phyloP scores from a whole-genome alignment of 1,284 basidiomycete species.

The Cutaneotrichosporon dermatis region DNA sequence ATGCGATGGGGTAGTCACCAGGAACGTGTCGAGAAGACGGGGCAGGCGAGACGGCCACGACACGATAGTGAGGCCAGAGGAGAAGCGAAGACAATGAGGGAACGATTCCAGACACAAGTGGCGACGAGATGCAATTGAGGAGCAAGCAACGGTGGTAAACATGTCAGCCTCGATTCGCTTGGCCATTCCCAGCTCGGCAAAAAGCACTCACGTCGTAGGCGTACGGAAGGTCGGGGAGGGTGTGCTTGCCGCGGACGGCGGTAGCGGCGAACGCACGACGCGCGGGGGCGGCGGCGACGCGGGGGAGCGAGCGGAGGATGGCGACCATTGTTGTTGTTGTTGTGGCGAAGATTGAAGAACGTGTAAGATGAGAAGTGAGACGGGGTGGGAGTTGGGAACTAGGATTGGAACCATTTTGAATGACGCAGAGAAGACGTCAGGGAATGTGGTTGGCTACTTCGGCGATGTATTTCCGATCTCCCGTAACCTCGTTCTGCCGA shows the following conservation, averaged over 20 bases:
- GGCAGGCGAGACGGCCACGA: neutral
- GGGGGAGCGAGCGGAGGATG: conserved; percentile 18
- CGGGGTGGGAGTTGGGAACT: neutral
- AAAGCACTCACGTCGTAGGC: conserved; percentile 67
- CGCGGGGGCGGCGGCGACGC: conserved; percentile 9
- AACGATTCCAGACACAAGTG: neutral
- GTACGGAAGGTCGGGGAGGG: conserved; percentile 83
- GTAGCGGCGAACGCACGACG: conserved; percentile 17
- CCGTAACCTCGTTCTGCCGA: too few species aligned
- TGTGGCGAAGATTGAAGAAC: neutral
- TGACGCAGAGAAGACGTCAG: too few species aligned
- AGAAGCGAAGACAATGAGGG: neutral
- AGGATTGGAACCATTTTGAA: neutral
- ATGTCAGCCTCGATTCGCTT: neutral
- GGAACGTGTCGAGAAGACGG: neutral
- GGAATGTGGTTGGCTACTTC: too few species aligned
- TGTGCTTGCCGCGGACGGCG: conserved; percentile 50
- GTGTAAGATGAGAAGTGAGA: too few species aligned
- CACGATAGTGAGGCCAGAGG: neutral
- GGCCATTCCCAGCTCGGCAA: neutral
- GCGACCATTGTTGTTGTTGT: conserved; percentile 10
- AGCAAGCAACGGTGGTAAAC: too few species aligned
- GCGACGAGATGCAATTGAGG: too few species aligned
- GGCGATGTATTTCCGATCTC: too few species aligned
- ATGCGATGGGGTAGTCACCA: neutral